Base-by-base conservation (phyloP, 441 rosid genomes). In the Erodium texanum region DNA sequence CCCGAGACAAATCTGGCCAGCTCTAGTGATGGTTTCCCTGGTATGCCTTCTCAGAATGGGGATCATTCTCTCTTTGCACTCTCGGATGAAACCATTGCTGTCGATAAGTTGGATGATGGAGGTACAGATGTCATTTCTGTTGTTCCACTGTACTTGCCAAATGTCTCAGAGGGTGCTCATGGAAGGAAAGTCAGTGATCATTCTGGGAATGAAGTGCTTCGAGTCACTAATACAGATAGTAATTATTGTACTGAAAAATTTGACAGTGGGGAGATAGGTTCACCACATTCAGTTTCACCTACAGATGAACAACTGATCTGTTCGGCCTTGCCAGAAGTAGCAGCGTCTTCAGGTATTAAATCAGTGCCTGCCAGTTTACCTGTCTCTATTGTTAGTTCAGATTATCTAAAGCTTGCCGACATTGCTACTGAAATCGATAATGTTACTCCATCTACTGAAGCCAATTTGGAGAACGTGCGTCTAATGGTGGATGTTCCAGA, bases 401-500 rank as follows among this genome's bases (percentile, higher is more conserved):
- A 68, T 73, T 63, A 61, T 74, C 64, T 66, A 73, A 71, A 70
- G 66, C 72, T 68, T 74, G 77, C 62, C 72, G 82, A 67, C 69
- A 54, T 77, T 65, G 72, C 58, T 68, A 73, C 81, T 62, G 77
- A 77, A 80, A 77, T 68, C 16, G 4, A 27, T 27, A 27, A 27
- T 27, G 29, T 27, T 27, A 27, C 4, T 27, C 29, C 29, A 27
- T 27, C 29, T 27, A 27, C 29, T 27, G 29, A 27, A 27, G 29
- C 29, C 29, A 59, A 66, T 71, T 66, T 69, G 54, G 84, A 81
- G 74, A 73, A 45, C 32, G 64, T 73, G 54, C 76, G 68, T 59
- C 66, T 71, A 29, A 50, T 2, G 72, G 78, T 29, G 72, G 81
- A 79, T 75, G 62, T 72, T 76, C 77, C 75, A 64, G 77, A 82